Evolutionary conservation across 768 basidiomycete genomes (phyloP).

Genomic region (Pulveroboletus sp.): DNA sequence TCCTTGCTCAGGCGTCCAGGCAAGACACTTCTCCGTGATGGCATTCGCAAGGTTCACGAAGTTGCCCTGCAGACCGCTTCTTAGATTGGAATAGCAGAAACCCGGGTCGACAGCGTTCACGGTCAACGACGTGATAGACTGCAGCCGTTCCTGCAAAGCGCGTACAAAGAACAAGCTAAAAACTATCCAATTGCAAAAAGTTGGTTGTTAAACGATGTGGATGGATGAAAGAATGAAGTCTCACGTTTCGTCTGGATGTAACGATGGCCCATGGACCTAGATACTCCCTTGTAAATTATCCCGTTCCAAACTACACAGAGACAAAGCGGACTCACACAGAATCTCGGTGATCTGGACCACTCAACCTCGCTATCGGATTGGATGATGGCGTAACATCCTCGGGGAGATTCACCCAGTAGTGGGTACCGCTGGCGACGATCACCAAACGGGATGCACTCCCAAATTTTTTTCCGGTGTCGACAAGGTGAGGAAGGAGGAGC

Average conservation of each 20-base stretch:
- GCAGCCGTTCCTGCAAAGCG: conserved; percentile 23
- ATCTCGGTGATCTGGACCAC: conserved; percentile 16
- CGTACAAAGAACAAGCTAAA: conserved; percentile 31
- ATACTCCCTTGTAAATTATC: background rate
- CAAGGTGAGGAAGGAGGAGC: conserved; percentile 31
- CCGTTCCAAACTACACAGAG: background rate
- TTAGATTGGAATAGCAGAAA: conserved; percentile 28
- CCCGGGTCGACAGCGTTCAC: conserved; percentile 30
- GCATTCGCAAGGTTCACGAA: background rate
- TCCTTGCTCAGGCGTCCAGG: conserved; percentile 30
- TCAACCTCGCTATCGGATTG: conserved; percentile 28
- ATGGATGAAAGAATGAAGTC: background rate
- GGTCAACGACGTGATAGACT: conserved; percentile 19
- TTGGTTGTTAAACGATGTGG: background rate
- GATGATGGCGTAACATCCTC: conserved; percentile 17
- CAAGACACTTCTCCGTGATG: conserved; percentile 9
- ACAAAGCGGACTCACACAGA: conserved; percentile 13
- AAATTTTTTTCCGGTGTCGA: conserved; percentile 23
- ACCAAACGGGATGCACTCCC: conserved; percentile 26
- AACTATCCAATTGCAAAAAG: conserved; percentile 15
- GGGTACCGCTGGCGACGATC: conserved; percentile 30
- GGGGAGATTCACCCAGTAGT: conserved; percentile 17
- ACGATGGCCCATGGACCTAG: conserved; percentile 17
- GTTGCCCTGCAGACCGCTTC: background rate
- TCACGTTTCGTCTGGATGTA: conserved; percentile 29